Evolutionary conservation across 2,329 filamentous ascomycete species (phyloP), one percentile per base, ranked within the genome.

Genomic region (Grosmannia serpens): DNA sequence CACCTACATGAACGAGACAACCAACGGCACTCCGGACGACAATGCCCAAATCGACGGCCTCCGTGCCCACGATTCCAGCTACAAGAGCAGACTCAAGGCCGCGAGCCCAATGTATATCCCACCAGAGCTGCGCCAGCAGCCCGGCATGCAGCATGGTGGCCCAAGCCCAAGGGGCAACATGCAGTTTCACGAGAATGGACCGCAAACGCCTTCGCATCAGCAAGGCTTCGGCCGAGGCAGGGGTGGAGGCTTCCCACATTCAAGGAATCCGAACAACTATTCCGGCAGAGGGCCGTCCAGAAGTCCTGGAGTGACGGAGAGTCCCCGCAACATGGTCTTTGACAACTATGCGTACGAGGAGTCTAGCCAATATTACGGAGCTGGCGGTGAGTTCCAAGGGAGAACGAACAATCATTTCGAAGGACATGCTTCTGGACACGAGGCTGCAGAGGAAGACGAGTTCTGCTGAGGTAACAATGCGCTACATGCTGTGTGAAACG

Each of bases 1-100:
- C 26, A 47, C 38, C 38, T 61, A 59, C 54, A 61, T 65, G 53
- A 26, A 52, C 3, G 29, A 20, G 11, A 33, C 50, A 13, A 52
- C 50, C 13, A 31, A 57, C 41, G 26, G 55, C 53, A 22, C 50
- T 41, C 8, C 59, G 50, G 54, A 56, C 38, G 54, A 56, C 41
- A 59, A 24, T 8, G 58, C 58, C 11, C 15, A 17, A n/a, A 27
- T 56, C 13, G 54, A 56, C 41, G 53, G 58, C 20, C 8, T 59
- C n/a, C 58, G 58, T 26, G 58, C 58, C 5, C 26, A 53, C 38
- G 60, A 59, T 56, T 7, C 27, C 27, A 33, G 29, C 27, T 52
- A 52, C 50, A 52, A 52, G 24, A 13, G 8, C 6, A 31, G 7
- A 10, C 6, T 52, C 29, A 50, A 50, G 4, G 15, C 24, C 8